A percentile compares a stretch with the other conserved stretches of the same genome.
phyloP scores from a whole-genome alignment of 768 basidiomycete genomes.

The Daedalea quercina region DNA sequence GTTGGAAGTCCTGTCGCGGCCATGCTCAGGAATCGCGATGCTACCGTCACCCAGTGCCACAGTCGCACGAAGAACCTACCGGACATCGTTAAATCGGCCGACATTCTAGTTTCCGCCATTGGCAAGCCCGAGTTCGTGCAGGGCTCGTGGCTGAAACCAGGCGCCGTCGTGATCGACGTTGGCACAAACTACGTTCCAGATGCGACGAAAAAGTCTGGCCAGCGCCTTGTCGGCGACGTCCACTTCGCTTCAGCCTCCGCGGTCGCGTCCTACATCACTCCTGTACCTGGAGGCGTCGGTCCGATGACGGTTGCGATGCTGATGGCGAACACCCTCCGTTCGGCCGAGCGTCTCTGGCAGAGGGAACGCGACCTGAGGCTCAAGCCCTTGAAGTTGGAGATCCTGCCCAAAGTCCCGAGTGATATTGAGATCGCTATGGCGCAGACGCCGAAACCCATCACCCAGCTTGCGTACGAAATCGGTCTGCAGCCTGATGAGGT shows the following conservation, averaged over 20 bases:
- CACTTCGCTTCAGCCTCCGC: conserved; percentile 71
- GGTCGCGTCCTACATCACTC: conserved; percentile 88
- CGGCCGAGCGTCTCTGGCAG: conserved; percentile 79
- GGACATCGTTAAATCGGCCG: conserved; percentile 76
- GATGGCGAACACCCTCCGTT: conserved; percentile 88
- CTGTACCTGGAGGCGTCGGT: conserved; percentile 97
- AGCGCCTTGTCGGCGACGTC: conserved; percentile 94
- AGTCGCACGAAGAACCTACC: conserved; percentile 81
- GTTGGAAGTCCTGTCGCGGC: conserved; percentile 94
- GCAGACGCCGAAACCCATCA: conserved; percentile 87
- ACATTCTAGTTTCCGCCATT: conserved; percentile 95
- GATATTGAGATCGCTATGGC: conserved; percentile 97
- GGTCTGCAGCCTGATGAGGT: conserved; percentile 82
- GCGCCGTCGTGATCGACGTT: conserved; percentile 94
- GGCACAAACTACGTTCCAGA: conserved; percentile 97
- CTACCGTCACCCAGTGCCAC: conserved; percentile 98
- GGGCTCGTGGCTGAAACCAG: conserved; percentile 93
- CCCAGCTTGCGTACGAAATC: conserved; percentile 80
- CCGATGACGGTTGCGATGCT: conserved; percentile 99
- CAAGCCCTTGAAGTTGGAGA: conserved; percentile 71
- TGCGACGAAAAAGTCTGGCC: conserved; percentile 86
- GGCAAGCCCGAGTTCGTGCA: conserved; percentile 87
- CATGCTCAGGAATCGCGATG: conserved; percentile 83
- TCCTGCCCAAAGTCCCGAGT: conserved; percentile 84
- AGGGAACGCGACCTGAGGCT: conserved; percentile 58